These are phyloP conservation scores for Penicillium bialowiezense DNA, from an alignment of 495 filamentous ascomycete species.

Conservation along the genomic window DNA sequence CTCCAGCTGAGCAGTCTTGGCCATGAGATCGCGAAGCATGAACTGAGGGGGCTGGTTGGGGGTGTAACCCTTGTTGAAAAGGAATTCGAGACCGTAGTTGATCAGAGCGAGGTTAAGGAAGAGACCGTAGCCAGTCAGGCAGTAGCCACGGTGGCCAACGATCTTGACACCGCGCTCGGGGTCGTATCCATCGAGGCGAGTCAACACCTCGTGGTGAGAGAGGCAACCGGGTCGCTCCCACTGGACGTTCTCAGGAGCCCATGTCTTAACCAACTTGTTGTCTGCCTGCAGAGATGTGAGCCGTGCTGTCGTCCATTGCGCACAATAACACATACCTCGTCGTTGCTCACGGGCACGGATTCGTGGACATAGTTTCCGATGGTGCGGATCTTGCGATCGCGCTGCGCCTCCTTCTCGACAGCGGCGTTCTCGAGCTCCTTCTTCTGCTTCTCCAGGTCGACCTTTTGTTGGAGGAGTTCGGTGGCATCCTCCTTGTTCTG, in stretches of 20 bases:
- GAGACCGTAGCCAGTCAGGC: slow-evolving; percentile 84
- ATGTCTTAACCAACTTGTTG: slow-evolving; percentile 71
- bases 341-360: slow-evolving; percentile 83
- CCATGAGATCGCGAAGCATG: slow-evolving; percentile 95
- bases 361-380: slow-evolving; percentile 95
- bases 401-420: slow-evolving; percentile 64
- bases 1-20: slow-evolving; percentile 96
- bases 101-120: slow-evolving; percentile 89
- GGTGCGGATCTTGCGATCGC: slow-evolving; percentile 74
- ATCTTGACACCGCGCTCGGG: slow-evolving; percentile 91
- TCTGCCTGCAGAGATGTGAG: slow-evolving; percentile 55
- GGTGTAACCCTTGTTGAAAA: slow-evolving; percentile 73
- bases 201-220: slow-evolving; percentile 93
- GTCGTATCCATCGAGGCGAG: slow-evolving; percentile 86
- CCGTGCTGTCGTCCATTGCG: neutral
- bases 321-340: slow-evolving; percentile 56
- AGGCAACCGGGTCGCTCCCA: slow-evolving; percentile 70
- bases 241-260: slow-evolving; percentile 70
- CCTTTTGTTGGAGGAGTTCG: slow-evolving; percentile 72
- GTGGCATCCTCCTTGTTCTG: slow-evolving; percentile 82
- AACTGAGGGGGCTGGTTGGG: slow-evolving; percentile 91
- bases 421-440: slow-evolving; percentile 72
- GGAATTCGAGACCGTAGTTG: slow-evolving; percentile 91
- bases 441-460: slow-evolving; percentile 72
- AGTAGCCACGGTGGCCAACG: slow-evolving; percentile 94